phyloP scores from a whole-genome alignment of 768 basidiomycete genomes.

The Russula emetica region DNA sequence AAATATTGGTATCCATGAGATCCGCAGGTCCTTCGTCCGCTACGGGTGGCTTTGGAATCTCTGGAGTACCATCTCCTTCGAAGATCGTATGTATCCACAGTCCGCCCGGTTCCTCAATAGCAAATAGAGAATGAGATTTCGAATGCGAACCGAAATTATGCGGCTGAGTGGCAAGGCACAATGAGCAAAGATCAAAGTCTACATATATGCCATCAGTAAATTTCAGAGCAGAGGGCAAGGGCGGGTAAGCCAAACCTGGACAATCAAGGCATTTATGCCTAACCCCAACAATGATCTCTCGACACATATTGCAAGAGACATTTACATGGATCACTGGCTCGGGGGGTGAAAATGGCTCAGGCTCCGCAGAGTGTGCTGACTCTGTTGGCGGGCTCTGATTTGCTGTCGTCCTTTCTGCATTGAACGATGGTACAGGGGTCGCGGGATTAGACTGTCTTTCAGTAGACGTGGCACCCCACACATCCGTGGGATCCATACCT shows the following conservation, averaged over 20 bases:
- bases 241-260: constrained; percentile 42
- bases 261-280: constrained; percentile 83
- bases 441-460: neutral
- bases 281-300: constrained; percentile 52
- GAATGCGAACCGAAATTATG: constrained; percentile 31
- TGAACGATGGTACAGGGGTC: neutral
- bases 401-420: neutral
- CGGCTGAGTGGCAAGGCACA: constrained; percentile 43
- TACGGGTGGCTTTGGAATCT: neutral
- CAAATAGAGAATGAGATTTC: constrained; percentile 59
- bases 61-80: constrained; percentile 37
- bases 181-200: constrained; percentile 73
- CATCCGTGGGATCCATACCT: constrained; percentile 30
- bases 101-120: constrained; percentile 59
- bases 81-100: constrained; percentile 62
- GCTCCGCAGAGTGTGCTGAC: neutral
- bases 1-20: neutral
- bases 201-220: neutral
- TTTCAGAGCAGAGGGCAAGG: constrained; percentile 1
- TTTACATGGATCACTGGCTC: constrained; percentile 44
- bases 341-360: neutral
- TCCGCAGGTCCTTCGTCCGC: constrained; percentile 1
- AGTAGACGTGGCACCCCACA: constrained; percentile 8
- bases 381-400: constrained; percentile 1
- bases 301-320: constrained; percentile 65